phyloP scores from a whole-genome alignment of 225 moss, liverwort and hornwort genomes.

The Climacium dendroides region DNA sequence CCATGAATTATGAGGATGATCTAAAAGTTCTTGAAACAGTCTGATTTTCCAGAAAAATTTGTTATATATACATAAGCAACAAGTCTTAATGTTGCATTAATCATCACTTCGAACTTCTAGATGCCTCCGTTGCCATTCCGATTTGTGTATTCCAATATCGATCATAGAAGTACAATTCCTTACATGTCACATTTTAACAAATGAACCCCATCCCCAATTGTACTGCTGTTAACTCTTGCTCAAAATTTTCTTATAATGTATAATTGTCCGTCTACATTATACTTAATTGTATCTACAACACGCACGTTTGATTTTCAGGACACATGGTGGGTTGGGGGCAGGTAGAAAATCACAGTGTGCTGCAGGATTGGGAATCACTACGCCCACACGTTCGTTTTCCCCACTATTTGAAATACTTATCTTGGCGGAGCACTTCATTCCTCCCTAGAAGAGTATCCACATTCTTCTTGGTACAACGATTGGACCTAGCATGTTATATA shows the following conservation, averaged over 20 bases:
- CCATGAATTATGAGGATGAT: background rate
- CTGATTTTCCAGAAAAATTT: background rate
- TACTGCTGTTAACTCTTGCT: background rate
- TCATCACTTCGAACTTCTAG: background rate
- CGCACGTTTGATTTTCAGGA: background rate
- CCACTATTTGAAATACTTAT: slow-evolving; percentile 34
- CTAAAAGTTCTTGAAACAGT: background rate
- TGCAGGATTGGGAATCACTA: slow-evolving; percentile 41
- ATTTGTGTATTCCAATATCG: background rate
- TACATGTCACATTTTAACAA: background rate
- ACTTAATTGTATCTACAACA: background rate
- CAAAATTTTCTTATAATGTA: background rate
- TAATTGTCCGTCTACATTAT: background rate
- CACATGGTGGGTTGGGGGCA: background rate
- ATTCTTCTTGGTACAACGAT: slow-evolving; percentile 20
- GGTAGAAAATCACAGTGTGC: background rate
- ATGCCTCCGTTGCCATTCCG: background rate
- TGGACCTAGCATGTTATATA: slow-evolving; percentile 71
- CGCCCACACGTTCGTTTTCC: slow-evolving; percentile 55
- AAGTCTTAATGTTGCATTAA: background rate
- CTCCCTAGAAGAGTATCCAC: slow-evolving; percentile 36
- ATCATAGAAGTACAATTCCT: background rate
- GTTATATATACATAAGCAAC: background rate
- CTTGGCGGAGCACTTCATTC: slow-evolving; percentile 40
- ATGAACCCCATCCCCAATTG: background rate